A percentile compares a stretch with the other conserved stretches of the same genome.
These are phyloP conservation scores for Xerocomus brunneocitrinus DNA, from an alignment of 768 basidiomycete species.

Conservation along the genomic window DNA sequence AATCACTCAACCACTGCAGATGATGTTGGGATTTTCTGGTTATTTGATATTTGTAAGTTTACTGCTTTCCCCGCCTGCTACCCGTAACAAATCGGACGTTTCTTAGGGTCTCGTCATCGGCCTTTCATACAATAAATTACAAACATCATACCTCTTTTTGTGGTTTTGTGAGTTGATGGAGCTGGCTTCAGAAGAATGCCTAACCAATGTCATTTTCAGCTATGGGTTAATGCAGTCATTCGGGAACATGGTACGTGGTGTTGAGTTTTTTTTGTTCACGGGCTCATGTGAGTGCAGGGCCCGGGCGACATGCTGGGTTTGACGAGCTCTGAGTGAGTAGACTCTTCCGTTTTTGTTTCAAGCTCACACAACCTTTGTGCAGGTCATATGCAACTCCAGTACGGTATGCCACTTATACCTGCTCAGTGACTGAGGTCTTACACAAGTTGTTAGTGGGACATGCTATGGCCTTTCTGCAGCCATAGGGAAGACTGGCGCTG, in stretches of 20 bases:
- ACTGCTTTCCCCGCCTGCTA: neutral
- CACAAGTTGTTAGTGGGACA: constrained; percentile 43
- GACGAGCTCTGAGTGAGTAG: constrained; percentile 57
- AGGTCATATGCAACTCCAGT: constrained; percentile 64
- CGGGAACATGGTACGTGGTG: constrained; percentile 52
- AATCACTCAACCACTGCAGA: constrained; percentile 32
- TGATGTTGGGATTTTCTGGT: constrained; percentile 65
- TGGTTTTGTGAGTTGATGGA: constrained; percentile 50
- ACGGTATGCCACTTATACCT: constrained; percentile 33
- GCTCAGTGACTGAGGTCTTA: neutral
- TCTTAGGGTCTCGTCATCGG: constrained; percentile 50
- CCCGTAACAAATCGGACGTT: neutral
- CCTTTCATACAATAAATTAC: constrained; percentile 57
- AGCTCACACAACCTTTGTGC: constrained; percentile 1
- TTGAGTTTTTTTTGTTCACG: neutral
- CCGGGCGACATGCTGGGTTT: constrained; percentile 70
- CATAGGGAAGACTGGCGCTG: constrained; percentile 67
- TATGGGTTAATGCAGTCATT: constrained; percentile 71
- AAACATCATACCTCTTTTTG: constrained; percentile 57
- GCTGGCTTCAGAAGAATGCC: neutral
- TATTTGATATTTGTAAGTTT: constrained; percentile 55
- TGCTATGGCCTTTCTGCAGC: constrained; percentile 68
- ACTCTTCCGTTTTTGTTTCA: constrained; percentile 1
- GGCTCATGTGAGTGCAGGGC: constrained; percentile 38
- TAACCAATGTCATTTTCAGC: constrained; percentile 27